phyloP scores from a whole-genome alignment of 140 eudicot genomes.

The Oenanthe javanica region DNA sequence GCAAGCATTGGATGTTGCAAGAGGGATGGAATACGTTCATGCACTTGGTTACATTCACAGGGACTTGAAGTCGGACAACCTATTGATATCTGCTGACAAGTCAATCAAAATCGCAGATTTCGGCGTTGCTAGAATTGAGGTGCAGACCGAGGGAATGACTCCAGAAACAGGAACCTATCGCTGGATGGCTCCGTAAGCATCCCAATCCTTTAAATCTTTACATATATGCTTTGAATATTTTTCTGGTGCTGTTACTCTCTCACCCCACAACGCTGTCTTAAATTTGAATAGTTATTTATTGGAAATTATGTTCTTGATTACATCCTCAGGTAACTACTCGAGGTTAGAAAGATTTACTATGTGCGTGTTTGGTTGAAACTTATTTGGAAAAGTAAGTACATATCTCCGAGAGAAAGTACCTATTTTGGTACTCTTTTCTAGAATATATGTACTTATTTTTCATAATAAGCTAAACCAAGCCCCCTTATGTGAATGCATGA shows the following conservation, averaged over 20 bases:
- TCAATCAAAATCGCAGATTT: constrained; percentile 90
- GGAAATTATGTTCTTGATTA: too few relatives aligned
- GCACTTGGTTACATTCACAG: constrained; percentile 81
- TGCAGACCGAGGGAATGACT: constrained; percentile 97
- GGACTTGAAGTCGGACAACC: constrained; percentile 86
- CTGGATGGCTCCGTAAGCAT: constrained; percentile 99
- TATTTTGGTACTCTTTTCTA: too few relatives aligned
- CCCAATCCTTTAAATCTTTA: neutral
- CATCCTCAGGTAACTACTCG: too few relatives aligned
- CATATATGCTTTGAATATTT: neutral
- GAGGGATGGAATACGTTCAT: constrained; percentile 96
- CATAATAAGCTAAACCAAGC: too few relatives aligned
- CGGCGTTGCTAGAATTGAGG: constrained; percentile 96
- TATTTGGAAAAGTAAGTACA: too few relatives aligned
- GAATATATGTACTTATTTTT: neutral
- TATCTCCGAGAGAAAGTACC: too few relatives aligned
- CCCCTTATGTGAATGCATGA: neutral
- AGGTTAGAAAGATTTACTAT: too few relatives aligned
- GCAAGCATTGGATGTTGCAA: constrained; percentile 94
- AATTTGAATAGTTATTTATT: neutral
- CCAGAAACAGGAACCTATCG: constrained; percentile 98
- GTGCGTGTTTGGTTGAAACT: too few relatives aligned
- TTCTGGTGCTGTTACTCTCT: neutral
- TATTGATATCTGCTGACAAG: constrained; percentile 74
- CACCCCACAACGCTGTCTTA: neutral